Evolutionary conservation across 306 rosid genomes (phyloP).

Genomic region (Corylus americana): DNA sequence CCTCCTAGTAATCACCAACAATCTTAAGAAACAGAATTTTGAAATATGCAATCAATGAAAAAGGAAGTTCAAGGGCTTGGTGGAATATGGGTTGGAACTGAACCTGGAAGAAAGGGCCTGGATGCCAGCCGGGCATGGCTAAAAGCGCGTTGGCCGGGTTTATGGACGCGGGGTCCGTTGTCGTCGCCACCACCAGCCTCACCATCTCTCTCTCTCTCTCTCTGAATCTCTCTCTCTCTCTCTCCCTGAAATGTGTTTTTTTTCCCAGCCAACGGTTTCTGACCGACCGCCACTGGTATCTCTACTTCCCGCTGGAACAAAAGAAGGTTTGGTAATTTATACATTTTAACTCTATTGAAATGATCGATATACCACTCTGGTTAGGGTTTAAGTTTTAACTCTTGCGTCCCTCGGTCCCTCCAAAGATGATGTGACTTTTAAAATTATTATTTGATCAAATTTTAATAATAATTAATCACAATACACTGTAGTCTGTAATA

Average conservation of each 20-base stretch:
- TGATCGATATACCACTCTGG: too few relatives aligned
- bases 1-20: constrained; percentile 33
- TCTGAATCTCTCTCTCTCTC: not conserved
- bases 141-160: constrained; percentile 83
- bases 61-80: not conserved
- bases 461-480: too few relatives aligned
- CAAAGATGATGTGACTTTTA: too few relatives aligned
- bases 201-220: constrained; percentile 45
- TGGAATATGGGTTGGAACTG: not conserved
- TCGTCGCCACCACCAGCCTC: constrained; percentile 77
- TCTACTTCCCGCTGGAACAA: too few relatives aligned
- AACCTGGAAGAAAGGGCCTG: constrained; percentile 72
- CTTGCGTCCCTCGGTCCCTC: too few relatives aligned
- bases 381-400: too few relatives aligned
- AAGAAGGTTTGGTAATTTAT: too few relatives aligned
- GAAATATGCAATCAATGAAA: not conserved
- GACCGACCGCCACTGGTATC: too few relatives aligned
- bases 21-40: not conserved
- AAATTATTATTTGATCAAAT: too few relatives aligned
- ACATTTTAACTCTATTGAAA: too few relatives aligned
- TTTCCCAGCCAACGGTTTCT: not conserved
- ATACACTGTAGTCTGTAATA: too few relatives aligned
- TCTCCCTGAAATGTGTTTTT: not conserved
- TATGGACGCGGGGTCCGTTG: constrained; percentile 80
- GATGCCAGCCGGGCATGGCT: constrained; percentile 70